These are phyloP conservation scores for Alternaria sp. DNA, from an alignment of 2,329 filamentous ascomycete species.

Conservation along the genomic window DNA sequence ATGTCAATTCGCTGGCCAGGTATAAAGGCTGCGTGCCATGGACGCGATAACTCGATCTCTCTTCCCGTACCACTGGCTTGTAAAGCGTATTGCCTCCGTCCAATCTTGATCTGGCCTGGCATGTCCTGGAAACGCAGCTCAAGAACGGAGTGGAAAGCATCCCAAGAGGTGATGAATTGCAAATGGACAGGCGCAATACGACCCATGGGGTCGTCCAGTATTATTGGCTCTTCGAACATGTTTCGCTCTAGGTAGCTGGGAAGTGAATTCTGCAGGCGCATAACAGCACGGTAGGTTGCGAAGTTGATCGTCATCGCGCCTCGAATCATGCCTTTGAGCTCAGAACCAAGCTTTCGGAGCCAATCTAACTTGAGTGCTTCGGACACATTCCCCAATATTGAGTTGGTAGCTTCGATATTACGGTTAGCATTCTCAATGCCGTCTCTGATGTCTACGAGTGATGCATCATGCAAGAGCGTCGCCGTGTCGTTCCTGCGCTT, in stretches of 20 bases:
- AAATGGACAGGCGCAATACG: background rate
- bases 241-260: background rate
- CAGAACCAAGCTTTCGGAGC: background rate
- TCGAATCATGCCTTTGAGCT: background rate
- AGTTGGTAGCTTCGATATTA: background rate
- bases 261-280: background rate
- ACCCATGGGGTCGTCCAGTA: background rate
- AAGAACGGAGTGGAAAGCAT: background rate
- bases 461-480: background rate
- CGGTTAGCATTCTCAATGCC: background rate
- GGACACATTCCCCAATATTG: fast-evolving
- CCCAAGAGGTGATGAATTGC: background rate
- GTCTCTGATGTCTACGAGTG: background rate
- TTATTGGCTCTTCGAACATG: background rate
- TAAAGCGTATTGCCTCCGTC: background rate
- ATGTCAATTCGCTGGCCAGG: background rate
- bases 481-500: background rate
- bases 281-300: background rate
- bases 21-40: background rate
- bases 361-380: background rate
- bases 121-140: background rate
- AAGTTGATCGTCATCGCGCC: background rate
- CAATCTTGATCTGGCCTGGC: background rate
- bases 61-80: background rate
- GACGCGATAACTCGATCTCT: background rate